Evolutionary conservation across 1,139 yeast genomes (phyloP), one percentile per base, ranked within the genome.

Genomic region (Magnusiomyces tetraspermus): DNA sequence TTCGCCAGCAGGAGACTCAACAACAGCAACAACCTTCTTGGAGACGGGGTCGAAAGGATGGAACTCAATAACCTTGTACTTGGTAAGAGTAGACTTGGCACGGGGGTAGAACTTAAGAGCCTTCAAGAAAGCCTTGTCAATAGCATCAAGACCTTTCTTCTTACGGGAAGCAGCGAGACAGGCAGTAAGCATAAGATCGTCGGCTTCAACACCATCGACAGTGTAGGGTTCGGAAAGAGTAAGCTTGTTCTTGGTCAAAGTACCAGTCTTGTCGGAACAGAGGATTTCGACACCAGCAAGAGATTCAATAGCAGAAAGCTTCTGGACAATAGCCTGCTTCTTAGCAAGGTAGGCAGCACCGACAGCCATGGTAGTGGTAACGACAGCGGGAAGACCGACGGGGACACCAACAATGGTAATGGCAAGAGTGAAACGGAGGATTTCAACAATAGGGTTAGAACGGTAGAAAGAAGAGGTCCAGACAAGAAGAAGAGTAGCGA

Each of bases 331-430:
- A 67, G 97, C 97, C 78, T 89, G 89, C 77, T 89, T 89, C 82
- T 89, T 89, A 69, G 97, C 97, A 71, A 90, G 81, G 87, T 89
- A 89, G 71, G 97, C 97, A 72, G 97, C 97, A 82, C 97, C 97
- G 74, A 90, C 97, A 75, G 97, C 97, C 95, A 90, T 88, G 73
- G 97, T 90, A 68, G 97, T 90, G 79, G 97, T 90, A 67, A 90
- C 96, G 71, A 90, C 97, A 73, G 96, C 97, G 74, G 97, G 97
- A 72, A 90, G 83, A 85, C 97, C 97, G 68, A 90, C 98, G 75
- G 98, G 98, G 65, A 92, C 98, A 86, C 98, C 98, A 69, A 92
- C 86, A 76, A 90, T 89, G 76, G 97, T 90, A 72, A 90, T 87
- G 67, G 96, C 97, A 72, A 92, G 80, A 64, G 85, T 71, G 79